phyloP scores from a whole-genome alignment of 768 basidiomycete species.

The Russula earlei region DNA sequence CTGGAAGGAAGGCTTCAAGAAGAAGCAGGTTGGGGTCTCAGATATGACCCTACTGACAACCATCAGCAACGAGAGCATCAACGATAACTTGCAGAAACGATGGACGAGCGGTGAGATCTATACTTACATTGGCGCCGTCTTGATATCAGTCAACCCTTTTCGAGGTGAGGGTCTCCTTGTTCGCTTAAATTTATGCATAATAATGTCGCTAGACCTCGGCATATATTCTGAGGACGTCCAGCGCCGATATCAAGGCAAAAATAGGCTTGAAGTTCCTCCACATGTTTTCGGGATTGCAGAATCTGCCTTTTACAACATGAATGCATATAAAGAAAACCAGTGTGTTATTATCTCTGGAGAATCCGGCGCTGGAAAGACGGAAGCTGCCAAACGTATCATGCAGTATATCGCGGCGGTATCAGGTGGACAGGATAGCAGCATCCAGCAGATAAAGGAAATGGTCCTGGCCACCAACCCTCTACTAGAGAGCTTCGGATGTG shows the following conservation, averaged over 20 bases:
- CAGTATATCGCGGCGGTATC: constrained; percentile 98
- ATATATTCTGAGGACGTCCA: constrained; percentile 93
- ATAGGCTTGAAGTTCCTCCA: constrained; percentile 93
- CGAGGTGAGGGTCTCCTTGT: constrained; percentile 45
- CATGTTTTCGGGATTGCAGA: constrained; percentile 98
- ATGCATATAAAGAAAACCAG: constrained; percentile 97
- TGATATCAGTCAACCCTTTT: constrained; percentile 99
- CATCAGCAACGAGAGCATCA: constrained; percentile 96
- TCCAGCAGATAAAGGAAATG: constrained; percentile 99
- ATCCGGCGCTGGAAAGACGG: constrained; percentile 98
- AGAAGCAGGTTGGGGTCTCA: constrained; percentile 95
- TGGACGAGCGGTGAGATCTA: constrained; percentile 96
- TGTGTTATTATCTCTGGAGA: constrained; percentile 99
- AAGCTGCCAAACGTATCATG: constrained; percentile 99
- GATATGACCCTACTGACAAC: constrained; percentile 98
- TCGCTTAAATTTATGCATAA: neutral
- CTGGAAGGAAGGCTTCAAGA: constrained; percentile 99
- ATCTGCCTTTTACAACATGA: constrained; percentile 98
- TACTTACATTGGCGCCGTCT: constrained; percentile 95
- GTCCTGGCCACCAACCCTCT: constrained; percentile 96
- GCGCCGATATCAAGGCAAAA: constrained; percentile 86
- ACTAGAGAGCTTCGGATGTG: constrained; percentile 96
- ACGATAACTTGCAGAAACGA: constrained; percentile 94
- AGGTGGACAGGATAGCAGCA: constrained; percentile 78
- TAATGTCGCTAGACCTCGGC: constrained; percentile 62